phyloP scores from a whole-genome alignment of 495 filamentous ascomycete species.

The Penicillium herquei region DNA sequence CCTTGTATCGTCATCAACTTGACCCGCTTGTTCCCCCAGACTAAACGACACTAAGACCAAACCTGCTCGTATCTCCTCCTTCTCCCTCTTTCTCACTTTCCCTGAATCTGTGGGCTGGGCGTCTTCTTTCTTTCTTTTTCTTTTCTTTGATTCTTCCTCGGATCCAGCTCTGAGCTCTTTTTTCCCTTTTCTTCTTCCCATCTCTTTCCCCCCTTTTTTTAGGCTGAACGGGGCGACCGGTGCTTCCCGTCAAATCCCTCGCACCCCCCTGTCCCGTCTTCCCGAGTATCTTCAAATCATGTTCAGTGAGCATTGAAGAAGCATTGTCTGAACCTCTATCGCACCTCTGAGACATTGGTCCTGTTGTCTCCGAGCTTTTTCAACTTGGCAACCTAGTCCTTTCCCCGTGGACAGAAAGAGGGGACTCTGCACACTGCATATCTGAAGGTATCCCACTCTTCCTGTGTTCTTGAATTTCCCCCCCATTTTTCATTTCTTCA shows the following conservation, averaged over 20 bases:
- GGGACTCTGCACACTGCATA: slow-evolving; percentile 25
- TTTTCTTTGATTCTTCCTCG: slow-evolving; percentile 12
- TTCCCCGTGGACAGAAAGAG: slow-evolving; percentile 16
- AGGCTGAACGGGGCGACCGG: slow-evolving; percentile 20
- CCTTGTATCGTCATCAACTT: background rate
- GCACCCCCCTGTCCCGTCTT: slow-evolving; percentile 57
- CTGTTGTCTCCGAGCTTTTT: slow-evolving; percentile 27
- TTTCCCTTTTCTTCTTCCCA: slow-evolving; percentile 12
- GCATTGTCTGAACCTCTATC: slow-evolving; percentile 59
- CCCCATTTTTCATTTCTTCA: background rate
- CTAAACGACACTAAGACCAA: slow-evolving; percentile 18
- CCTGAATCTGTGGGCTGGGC: background rate
- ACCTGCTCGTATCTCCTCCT: slow-evolving; percentile 15
- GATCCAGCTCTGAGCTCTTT: background rate
- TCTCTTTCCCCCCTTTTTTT: slow-evolving; percentile 57
- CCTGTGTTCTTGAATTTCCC: background rate
- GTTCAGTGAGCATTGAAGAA: slow-evolving; percentile 56
- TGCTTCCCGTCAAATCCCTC: slow-evolving; percentile 40
- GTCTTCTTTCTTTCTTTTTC: slow-evolving; percentile 11
- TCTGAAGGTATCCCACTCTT: slow-evolving; percentile 35
- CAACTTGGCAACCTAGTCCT: background rate
- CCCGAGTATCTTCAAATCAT: slow-evolving; percentile 61
- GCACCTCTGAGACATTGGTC: slow-evolving; percentile 60
- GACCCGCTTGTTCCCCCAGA: slow-evolving; percentile 26
- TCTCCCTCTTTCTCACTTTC: slow-evolving; percentile 6